Percentiles rank a stretch among this genome's conserved stretches.
phyloP scores from a whole-genome alignment of 257 asterid species.

The Mitragyna speciosa region DNA sequence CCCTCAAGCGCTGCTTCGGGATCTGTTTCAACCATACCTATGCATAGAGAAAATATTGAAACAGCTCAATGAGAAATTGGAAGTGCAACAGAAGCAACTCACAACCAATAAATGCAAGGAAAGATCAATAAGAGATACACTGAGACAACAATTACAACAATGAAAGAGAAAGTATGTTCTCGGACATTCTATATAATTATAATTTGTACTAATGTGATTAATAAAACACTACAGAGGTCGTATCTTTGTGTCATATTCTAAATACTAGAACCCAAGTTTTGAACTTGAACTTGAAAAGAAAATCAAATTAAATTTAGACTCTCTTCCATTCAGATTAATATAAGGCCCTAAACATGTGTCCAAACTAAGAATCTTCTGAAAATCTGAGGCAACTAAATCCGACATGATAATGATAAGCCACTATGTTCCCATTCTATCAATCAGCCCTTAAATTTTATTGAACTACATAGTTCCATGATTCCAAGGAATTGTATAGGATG shows the following conservation, averaged over 20 bases:
- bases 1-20: conserved; percentile 97
- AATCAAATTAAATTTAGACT: background rate
- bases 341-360: background rate
- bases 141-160: background rate
- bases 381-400: background rate
- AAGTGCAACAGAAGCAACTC: background rate
- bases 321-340: background rate
- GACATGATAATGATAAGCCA: background rate
- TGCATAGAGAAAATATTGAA: conserved; percentile 13
- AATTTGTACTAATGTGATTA: background rate
- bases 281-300: background rate
- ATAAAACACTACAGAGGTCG: background rate
- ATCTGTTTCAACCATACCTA: conserved; percentile 86
- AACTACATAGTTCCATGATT: background rate
- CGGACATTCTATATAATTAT: background rate
- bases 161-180: background rate
- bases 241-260: background rate
- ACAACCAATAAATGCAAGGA: background rate
- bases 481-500: background rate
- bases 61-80: background rate
- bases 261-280: background rate
- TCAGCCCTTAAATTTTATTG: background rate
- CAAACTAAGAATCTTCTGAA: background rate
- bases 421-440: background rate
- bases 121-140: conserved; percentile 2